phyloP scores from a whole-genome alignment of 495 filamentous ascomycete genomes.

The Ramalina intermedia region DNA sequence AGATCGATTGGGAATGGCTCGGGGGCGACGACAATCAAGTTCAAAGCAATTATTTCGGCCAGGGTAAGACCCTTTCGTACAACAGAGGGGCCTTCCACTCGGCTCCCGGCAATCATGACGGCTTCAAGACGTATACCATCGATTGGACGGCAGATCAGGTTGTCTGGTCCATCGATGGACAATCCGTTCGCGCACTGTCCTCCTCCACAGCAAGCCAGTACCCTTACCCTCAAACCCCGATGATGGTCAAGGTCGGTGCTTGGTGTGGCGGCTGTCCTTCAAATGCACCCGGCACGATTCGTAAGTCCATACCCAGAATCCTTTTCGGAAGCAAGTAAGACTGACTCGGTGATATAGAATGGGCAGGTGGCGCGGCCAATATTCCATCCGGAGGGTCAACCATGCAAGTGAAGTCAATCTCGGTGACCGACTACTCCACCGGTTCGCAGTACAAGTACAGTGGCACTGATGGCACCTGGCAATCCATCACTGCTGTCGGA shows the following conservation, averaged over 20 bases:
- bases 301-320: constrained; percentile 23
- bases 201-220: constrained; percentile 49
- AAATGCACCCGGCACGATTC: constrained; percentile 50
- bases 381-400: constrained; percentile 67
- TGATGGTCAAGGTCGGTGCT: constrained; percentile 67
- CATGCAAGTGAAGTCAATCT: constrained; percentile 68
- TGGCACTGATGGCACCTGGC: constrained; percentile 60
- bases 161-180: constrained; percentile 60
- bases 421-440: constrained; percentile 79
- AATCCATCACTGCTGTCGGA: constrained; percentile 63
- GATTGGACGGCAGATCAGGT: constrained; percentile 63
- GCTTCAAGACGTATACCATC: constrained; percentile 71
- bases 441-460: constrained; percentile 69
- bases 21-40: constrained; percentile 47
- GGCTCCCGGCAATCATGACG: constrained; percentile 33
- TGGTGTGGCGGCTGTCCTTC: constrained; percentile 75
- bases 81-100: constrained; percentile 46
- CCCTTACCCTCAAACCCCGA: constrained; percentile 73
- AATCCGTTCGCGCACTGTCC: constrained; percentile 50
- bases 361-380: constrained; percentile 73
- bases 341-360: constrained; percentile 30
- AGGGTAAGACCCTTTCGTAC: constrained; percentile 54
- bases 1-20: constrained; percentile 83
- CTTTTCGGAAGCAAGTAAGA: neutral
- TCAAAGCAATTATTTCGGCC: constrained; percentile 80